Percentiles rank a stretch among this genome's conserved stretches.
Evolutionary conservation across 2,329 filamentous ascomycete species (phyloP).

Genomic region (Daldinia eschscholtzii): DNA sequence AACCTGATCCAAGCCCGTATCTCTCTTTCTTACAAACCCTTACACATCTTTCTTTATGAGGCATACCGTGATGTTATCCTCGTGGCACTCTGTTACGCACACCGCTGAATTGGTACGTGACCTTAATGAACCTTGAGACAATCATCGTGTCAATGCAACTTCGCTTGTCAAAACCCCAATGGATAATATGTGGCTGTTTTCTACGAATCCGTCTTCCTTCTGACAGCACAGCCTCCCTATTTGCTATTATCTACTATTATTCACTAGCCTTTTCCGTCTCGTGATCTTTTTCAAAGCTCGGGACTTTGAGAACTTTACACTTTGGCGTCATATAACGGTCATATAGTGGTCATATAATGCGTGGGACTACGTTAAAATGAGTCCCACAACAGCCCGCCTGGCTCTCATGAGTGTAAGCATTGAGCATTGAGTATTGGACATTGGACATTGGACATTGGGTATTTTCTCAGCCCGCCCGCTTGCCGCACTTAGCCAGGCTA

Average conservation of each 20-base stretch:
- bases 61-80: slow-evolving; percentile 15
- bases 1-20: neutral
- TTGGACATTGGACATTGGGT: too few species aligned
- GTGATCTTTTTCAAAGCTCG: neutral
- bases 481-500: slow-evolving; percentile 35
- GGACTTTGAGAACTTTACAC: neutral
- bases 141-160: slow-evolving; percentile 45
- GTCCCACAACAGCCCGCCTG: slow-evolving; percentile 34
- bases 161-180: slow-evolving; percentile 50
- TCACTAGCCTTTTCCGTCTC: neutral
- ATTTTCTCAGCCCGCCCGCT: slow-evolving; percentile 29
- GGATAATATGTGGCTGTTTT: slow-evolving; percentile 29
- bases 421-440: neutral
- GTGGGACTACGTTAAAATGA: slow-evolving; percentile 37
- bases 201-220: slow-evolving; percentile 3
- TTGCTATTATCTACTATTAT: too few species aligned
- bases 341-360: slow-evolving; percentile 24
- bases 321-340: slow-evolving; percentile 13
- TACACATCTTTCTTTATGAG: slow-evolving; percentile 15
- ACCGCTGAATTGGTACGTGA: slow-evolving; percentile 33
- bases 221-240: neutral
- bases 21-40: neutral
- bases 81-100: slow-evolving; percentile 37
- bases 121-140: slow-evolving; percentile 32
- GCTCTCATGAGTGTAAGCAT: slow-evolving; percentile 12